phyloP scores from a whole-genome alignment of 371 early-diverging fungal genomes.

The Saksenaea oblongispora region DNA sequence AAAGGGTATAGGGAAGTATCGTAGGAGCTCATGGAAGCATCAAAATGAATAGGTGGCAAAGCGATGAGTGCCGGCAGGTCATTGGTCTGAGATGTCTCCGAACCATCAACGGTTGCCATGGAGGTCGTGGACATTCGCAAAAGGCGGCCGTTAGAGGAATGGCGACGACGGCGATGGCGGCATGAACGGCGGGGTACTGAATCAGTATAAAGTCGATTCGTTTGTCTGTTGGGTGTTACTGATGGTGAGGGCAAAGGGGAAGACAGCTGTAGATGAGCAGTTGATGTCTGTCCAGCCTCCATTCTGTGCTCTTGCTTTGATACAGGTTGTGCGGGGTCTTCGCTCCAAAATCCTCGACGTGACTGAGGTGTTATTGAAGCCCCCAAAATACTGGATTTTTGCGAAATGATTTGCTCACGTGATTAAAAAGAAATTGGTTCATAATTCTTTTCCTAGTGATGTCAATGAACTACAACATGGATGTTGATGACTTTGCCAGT shows the following conservation, averaged over 20 bases:
- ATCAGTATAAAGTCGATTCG: slow-evolving; percentile 2
- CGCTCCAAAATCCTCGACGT: background rate
- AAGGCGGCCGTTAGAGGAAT: slow-evolving; percentile 5
- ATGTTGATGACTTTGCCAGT: too few relatives aligned
- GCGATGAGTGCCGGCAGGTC: background rate
- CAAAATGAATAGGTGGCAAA: background rate
- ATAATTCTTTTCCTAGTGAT: too few relatives aligned
- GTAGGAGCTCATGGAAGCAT: background rate
- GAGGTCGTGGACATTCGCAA: background rate
- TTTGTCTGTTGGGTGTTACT: slow-evolving; percentile 8
- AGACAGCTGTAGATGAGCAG: slow-evolving; percentile 10
- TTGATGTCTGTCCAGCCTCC: slow-evolving; percentile 6
- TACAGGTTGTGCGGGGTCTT: background rate
- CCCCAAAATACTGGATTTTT: too few relatives aligned
- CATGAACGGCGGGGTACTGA: slow-evolving; percentile 1
- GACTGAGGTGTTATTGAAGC: background rate
- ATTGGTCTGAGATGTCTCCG: background rate
- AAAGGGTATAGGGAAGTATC: slow-evolving; percentile 13
- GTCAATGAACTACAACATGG: too few relatives aligned
- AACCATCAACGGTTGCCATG: background rate
- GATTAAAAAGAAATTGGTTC: too few relatives aligned
- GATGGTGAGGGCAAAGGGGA: slow-evolving; percentile 22
- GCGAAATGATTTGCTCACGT: too few relatives aligned
- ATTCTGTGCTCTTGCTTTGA: background rate
- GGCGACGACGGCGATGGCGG: background rate